Evolutionary conservation across 257 asterid genomes (phyloP), one percentile per base, ranked within the genome.

Genomic region (Henckelia pumila): DNA sequence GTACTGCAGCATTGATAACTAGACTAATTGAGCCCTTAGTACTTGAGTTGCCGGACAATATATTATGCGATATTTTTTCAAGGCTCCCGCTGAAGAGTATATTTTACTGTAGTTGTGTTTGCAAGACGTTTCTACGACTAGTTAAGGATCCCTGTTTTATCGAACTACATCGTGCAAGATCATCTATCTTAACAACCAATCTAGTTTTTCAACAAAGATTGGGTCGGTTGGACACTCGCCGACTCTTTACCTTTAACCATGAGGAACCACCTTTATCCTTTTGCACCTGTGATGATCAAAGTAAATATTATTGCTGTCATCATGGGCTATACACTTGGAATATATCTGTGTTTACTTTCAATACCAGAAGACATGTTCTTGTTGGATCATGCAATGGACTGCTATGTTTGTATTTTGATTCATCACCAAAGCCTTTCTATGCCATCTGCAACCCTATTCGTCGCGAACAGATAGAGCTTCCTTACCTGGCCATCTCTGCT

Each of bases 351-450:
- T 73, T 79, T 74, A 71, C 72, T 66, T 79, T 77, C 14, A 70
- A 26, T 8, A 61, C 78, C 61, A 56, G 61, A 47, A 58, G 30
- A 52, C 67, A 68, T 8, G 35, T 65, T 44, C 68, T 84, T 26
- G 56, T 84, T 55, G 90, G 87, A 63, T 82, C 86, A 3, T 84
- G 87, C 61, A 75, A 82, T 20, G 90, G 90, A 21, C 78, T 82
- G 21, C 78, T 84, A 7, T 84, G 90, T 68, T 61, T 80, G 24
- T 80, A 71, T 65, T 65, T 70, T 30, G 32, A 61, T 25, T 60
- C 63, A 20, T 19, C 77, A 10, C 5, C 67, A 4, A 63, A 58
- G 59, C 83, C 79, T 56, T 62, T 73, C 75, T 84, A 79, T 47
- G 55, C 65, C 52, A 74, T 84, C 60, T 78, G 82, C 80, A 84